Base-by-base conservation (phyloP, 306 rosid genomes). In the Datisca glomerata region DNA sequence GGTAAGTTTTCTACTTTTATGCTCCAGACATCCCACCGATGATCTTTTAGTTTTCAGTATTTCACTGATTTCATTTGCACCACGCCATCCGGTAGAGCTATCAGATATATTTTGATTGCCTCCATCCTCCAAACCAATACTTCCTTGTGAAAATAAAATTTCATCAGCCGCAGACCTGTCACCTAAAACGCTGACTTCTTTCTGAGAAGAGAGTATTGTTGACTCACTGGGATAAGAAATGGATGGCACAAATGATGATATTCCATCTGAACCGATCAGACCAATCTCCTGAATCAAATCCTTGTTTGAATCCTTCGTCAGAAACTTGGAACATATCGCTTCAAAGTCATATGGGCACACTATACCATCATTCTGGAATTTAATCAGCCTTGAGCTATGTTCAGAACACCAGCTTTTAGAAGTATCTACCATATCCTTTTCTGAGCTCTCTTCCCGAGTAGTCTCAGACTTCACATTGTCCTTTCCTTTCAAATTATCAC, bases 201-300 rank as follows among this genome's bases (percentile, higher is more conserved):
- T 67, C 55, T 73, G 56, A 12, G 61, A 41, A 34, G 50, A 64
- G 15, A 36, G 47, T 12, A 53, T 41, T 12, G 66, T 53, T 57
- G 65, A 73, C 33, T 80, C 93, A 49, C 71, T 29, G 47, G 66
- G 64, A 61, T 52, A 64, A 61, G 81, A 68, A 19, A 66, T 8
- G 27, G 72, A 55, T 41, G 86, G 60, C 24, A 66, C 49, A 75
- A 80, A 65, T 43, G 80, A 75, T 20, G 81, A 84, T 46, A 47
- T 47, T 38, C 96, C 98, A 49, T 71, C 67, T 15, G 78, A 78
- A 61, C 74, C 78, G 56, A 91, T 73, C 37, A 91, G 80, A 49
- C 98, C 98, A 38, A 91, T 75, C 59, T 80, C 96, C 55, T 49
- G 64, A 25, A 73, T 65, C 56, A 69, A 43, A 37, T 84, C 85